These are phyloP conservation scores for Talaromyces sp. DNA, from an alignment of 2,329 filamentous ascomycete species.

Conservation along the genomic window DNA sequence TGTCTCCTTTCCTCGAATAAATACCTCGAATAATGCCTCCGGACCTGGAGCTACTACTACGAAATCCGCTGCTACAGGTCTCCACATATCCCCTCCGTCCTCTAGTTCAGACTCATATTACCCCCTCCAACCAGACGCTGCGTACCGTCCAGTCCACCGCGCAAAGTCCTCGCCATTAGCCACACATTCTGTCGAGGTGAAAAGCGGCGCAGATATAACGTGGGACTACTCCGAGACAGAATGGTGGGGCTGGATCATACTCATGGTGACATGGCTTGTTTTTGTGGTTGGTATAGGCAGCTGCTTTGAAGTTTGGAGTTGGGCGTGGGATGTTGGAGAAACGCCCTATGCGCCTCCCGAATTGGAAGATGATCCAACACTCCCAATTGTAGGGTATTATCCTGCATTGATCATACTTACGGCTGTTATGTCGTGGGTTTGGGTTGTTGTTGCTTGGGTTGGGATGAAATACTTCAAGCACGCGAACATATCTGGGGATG, in stretches of 20 bases:
- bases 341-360: slow-evolving; percentile 95
- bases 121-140: slow-evolving; percentile 44
- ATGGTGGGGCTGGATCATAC: slow-evolving; percentile 96
- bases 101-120: slow-evolving; percentile 69
- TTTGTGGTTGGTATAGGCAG: slow-evolving; percentile 97
- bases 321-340: slow-evolving; percentile 98
- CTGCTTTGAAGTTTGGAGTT: slow-evolving; percentile 92
- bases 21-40: slow-evolving; percentile 35
- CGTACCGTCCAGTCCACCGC: slow-evolving; percentile 33
- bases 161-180: slow-evolving; percentile 42
- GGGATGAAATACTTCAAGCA: slow-evolving; percentile 99
- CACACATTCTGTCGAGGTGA: slow-evolving; percentile 36
- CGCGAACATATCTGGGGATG: slow-evolving; percentile 79
- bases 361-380: slow-evolving; percentile 88
- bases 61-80: slow-evolving; percentile 21
- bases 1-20: slow-evolving; percentile 63
- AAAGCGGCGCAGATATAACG: slow-evolving; percentile 46
- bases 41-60: slow-evolving; percentile 12
- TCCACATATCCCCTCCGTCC: slow-evolving; percentile 47
- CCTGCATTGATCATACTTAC: slow-evolving; percentile 91
- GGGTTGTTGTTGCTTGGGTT: slow-evolving; percentile 96
- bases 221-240: slow-evolving; percentile 96
- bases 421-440: slow-evolving; percentile 97
- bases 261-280: slow-evolving; percentile 89
- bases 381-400: slow-evolving; percentile 97